These are phyloP conservation scores for Rhododendron mucronatum DNA, from an alignment of 148 eudicot genomes.

Conservation along the genomic window DNA sequence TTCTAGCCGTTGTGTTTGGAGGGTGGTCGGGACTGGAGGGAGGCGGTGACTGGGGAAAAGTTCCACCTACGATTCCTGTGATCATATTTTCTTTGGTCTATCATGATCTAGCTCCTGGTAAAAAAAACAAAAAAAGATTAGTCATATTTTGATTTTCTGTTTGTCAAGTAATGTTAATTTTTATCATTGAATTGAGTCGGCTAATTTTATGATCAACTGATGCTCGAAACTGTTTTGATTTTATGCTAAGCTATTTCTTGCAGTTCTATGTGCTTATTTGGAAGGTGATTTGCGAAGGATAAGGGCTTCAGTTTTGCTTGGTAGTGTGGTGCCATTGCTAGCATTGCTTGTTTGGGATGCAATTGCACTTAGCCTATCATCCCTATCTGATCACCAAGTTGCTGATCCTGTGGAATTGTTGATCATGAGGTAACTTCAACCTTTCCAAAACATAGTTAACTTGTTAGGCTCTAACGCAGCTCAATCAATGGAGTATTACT, in stretches of 20 bases:
- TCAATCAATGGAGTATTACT: background rate
- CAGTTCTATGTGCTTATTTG: conserved; percentile 61
- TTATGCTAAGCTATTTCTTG: conserved; percentile 5
- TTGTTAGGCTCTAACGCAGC: background rate
- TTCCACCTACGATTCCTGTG: conserved; percentile 53
- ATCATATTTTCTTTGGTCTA: conserved; percentile 60
- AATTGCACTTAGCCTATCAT: conserved; percentile 40
- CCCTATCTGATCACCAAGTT: conserved; percentile 28
- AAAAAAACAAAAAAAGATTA: background rate
- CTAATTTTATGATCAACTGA: background rate
- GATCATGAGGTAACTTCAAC: conserved; percentile 33
- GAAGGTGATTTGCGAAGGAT: conserved; percentile 48
- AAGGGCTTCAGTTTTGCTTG: conserved; percentile 44
- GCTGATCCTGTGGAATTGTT: conserved; percentile 54
- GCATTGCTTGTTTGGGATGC: conserved; percentile 53
- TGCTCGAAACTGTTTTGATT: background rate
- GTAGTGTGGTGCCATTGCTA: conserved; percentile 52
- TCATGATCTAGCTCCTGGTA: conserved; percentile 62
- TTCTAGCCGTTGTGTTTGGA: conserved; percentile 29
- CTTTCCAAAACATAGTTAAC: background rate
- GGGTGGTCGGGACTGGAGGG: conserved; percentile 45
- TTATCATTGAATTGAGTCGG: background rate
- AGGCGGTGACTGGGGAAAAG: conserved; percentile 43
- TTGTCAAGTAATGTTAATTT: background rate
- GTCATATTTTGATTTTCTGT: background rate